Conservation (phyloP, 495 filamentous ascomycete species). For the Penicillium alfredii region DNA sequence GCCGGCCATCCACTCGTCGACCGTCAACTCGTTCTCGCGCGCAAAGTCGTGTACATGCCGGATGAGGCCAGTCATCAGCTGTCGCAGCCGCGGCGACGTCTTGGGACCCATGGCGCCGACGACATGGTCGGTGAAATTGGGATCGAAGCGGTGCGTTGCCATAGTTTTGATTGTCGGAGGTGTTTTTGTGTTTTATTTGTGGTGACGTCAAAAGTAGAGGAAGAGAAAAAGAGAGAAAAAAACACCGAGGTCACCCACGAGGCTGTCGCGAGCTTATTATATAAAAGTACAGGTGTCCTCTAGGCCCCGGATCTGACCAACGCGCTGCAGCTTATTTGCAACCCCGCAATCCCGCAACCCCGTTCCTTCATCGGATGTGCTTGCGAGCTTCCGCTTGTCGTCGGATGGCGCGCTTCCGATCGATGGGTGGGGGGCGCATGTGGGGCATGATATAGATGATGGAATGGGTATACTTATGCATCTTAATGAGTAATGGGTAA, state of each 20-base stretch:
- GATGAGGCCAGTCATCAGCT: slow-evolving; percentile 39
- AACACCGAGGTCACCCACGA: too few species aligned
- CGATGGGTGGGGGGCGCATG: too few species aligned
- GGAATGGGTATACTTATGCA: too few species aligned
- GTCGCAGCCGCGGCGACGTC: slow-evolving; percentile 48
- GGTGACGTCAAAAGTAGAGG: background rate
- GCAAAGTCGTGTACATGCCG: slow-evolving; percentile 44
- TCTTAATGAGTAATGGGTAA: too few species aligned
- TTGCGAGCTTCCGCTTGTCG: too few species aligned
- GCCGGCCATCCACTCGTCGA: slow-evolving; percentile 43
- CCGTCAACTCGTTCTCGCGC: slow-evolving; percentile 44
- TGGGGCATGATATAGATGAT: too few species aligned
- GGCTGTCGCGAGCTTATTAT: too few species aligned
- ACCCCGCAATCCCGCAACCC: slow-evolving; percentile 17
- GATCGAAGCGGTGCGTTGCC: slow-evolving; percentile 44
- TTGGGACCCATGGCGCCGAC: slow-evolving; percentile 66
- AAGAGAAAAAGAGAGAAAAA: too few species aligned
- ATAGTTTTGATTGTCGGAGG: slow-evolving; percentile 21
- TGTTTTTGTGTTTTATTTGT: background rate
- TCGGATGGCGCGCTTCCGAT: slow-evolving; percentile 15
- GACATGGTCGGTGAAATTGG: slow-evolving; percentile 62
- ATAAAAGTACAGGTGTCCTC: slow-evolving; percentile 3
- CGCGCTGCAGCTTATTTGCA: slow-evolving; percentile 17
- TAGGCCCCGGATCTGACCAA: slow-evolving; percentile 14
- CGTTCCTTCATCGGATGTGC: too few species aligned